Base-by-base conservation (phyloP, 2,329 filamentous ascomycete genomes). In the Exophiala viscosa region DNA sequence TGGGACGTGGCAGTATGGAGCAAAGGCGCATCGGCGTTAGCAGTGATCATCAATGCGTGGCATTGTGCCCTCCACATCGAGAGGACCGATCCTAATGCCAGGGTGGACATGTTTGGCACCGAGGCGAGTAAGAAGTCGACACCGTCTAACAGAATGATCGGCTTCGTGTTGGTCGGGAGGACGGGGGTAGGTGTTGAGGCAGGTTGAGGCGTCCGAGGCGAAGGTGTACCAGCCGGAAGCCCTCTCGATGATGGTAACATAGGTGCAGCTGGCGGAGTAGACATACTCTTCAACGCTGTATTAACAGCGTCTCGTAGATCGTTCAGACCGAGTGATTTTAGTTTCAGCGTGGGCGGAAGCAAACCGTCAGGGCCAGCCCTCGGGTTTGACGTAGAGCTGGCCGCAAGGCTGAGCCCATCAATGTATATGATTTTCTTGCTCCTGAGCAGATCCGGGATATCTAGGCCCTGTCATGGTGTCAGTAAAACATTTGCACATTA, bases 1-100 rank as follows among this genome's bases (percentile, higher is more conserved):
- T 63, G 63, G 56, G 69, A 70, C 5, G 23, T 34, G 23, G 56
- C 41, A n/a, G 45, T 45, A 49, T 80, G 78, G 46, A 91, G 71
- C 28, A 95, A 77, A 1, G 91, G 84, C 1, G 81, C 75, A 66
- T 93, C 90, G 18, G 88, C 86, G n/a, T 86, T 77, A 20, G 87
- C 66, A 0, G 85, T 81, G 38, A 93, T 62, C 14, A 93, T 69
- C 2, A 70, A 90, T 76, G 4, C 84, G 18, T 46, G 50, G n/a
- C 47, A 50, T 9, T 45, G 48, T 8, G 43, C 17, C 9, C 54
- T 55, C 1, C 61, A 43, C 2, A 51, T 40, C 17, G 57, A 50
- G 5, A 61, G 48, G 28, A 59, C 47, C 11, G 55, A 48, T 23
- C 52, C 50, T 6, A 60, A 14, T 8, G 53, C 38, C 28, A 50